Evolutionary conservation across 768 basidiomycete species (phyloP).

Genomic region (Cyclocybe cylindracea): DNA sequence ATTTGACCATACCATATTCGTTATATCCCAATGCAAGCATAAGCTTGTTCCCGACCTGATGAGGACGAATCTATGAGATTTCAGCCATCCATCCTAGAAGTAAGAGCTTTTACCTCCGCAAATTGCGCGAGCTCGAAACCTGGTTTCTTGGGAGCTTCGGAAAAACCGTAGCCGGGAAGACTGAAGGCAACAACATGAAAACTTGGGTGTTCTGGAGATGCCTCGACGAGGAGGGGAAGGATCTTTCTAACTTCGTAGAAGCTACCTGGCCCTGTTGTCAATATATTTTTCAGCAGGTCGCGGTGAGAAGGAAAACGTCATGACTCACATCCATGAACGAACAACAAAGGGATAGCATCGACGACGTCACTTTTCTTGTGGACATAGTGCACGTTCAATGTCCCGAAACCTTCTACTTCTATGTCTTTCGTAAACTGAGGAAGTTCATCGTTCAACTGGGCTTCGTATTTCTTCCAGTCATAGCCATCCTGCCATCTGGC

Average conservation of each 20-base stretch:
- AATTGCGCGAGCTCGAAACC: conserved; percentile 50
- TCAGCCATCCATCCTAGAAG: not conserved
- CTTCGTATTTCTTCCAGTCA: conserved; percentile 58
- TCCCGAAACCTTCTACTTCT: conserved; percentile 44
- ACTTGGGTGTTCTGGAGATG: conserved; percentile 44
- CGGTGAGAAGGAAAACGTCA: not conserved
- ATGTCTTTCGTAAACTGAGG: conserved; percentile 60
- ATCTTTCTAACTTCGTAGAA: conserved; percentile 61
- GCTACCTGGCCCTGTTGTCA: conserved; percentile 55
- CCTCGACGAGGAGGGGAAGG: conserved; percentile 49
- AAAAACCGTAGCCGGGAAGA: conserved; percentile 65
- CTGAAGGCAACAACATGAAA: conserved; percentile 66
- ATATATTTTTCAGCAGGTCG: not conserved
- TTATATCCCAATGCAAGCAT: conserved; percentile 51
- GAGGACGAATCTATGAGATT: not conserved
- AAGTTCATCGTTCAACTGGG: conserved; percentile 46
- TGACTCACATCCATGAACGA: conserved; percentile 55
- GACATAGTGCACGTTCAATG: conserved; percentile 55
- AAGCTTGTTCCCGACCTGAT: conserved; percentile 46
- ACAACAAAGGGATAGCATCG: conserved; percentile 46
- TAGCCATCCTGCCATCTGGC: conserved; percentile 50
- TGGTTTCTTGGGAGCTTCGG: conserved; percentile 49
- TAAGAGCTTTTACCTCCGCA: conserved; percentile 45
- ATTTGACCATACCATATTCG: conserved; percentile 41
- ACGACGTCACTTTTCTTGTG: conserved; percentile 47